These are phyloP conservation scores for Aspergillus sclerotialis DNA, from an alignment of 2,329 filamentous ascomycete genomes.

Conservation along the genomic window DNA sequence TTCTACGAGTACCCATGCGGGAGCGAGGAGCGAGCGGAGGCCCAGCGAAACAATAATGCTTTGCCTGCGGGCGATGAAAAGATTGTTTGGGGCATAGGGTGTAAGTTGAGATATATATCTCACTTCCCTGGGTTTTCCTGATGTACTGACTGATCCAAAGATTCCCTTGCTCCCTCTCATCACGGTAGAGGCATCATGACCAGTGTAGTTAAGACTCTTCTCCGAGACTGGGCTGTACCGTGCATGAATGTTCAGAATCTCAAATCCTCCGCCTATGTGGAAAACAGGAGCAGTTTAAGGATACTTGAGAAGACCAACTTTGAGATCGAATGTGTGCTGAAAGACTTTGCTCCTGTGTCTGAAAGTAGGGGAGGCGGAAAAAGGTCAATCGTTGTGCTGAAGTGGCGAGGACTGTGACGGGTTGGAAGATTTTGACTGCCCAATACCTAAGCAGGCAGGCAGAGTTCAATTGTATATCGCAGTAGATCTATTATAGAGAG, in stretches of 20 bases:
- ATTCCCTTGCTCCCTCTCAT: slow-evolving; percentile 16
- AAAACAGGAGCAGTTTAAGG: slow-evolving; percentile 17
- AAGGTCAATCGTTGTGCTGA: slow-evolving; percentile 12
- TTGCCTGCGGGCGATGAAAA: slow-evolving; percentile 14
- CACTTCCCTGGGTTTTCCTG: background rate
- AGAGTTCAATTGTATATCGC: too few relatives aligned
- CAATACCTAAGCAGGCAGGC: too few relatives aligned
- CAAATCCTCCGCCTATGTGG: slow-evolving; percentile 14
- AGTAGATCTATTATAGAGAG: too few relatives aligned
- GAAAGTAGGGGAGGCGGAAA: slow-evolving; percentile 11
- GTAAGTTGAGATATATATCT: slow-evolving; percentile 8
- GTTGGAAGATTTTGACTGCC: too few relatives aligned
- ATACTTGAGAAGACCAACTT: slow-evolving; percentile 25
- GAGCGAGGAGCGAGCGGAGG: slow-evolving; percentile 10
- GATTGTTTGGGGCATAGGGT: slow-evolving; percentile 19
- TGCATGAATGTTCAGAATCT: slow-evolving; percentile 19
- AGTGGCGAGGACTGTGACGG: too few relatives aligned
- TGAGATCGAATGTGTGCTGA: slow-evolving; percentile 8
- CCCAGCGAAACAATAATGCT: slow-evolving; percentile 11
- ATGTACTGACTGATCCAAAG: slow-evolving; percentile 9
- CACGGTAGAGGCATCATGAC: slow-evolving; percentile 26
- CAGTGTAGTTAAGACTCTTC: slow-evolving; percentile 12
- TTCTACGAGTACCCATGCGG: slow-evolving; percentile 17
- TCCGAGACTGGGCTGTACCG: slow-evolving; percentile 20
- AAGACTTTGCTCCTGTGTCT: slow-evolving; percentile 11